Conservation (phyloP, 345 rosid genomes). For the Aquilaria malaccensis region DNA sequence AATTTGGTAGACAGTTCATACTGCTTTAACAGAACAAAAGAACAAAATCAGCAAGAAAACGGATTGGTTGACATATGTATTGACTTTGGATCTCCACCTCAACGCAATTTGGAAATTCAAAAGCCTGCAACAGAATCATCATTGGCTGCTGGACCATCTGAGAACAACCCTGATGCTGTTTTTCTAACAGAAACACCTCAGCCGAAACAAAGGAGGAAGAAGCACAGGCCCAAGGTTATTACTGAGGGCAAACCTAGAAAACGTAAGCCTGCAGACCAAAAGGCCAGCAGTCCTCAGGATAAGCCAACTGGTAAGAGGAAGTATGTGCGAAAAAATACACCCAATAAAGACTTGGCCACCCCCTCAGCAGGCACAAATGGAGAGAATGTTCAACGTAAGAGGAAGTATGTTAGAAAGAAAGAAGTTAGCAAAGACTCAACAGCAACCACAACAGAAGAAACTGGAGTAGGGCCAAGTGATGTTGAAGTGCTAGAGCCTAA, state of each 20-base stretch:
- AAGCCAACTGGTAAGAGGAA: constrained; percentile 48
- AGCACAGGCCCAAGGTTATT: constrained; percentile 79
- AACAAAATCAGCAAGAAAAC: constrained; percentile 17
- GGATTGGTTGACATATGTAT: constrained; percentile 9
- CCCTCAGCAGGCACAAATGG: constrained; percentile 25
- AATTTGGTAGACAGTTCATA: constrained; percentile 8
- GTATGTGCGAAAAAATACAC: constrained; percentile 32
- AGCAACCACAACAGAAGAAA: constrained; percentile 23
- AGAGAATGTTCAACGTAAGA: constrained; percentile 33
- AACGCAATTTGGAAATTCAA: constrained; percentile 15
- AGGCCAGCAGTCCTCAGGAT: constrained; percentile 23
- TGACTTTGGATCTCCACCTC: constrained; percentile 10
- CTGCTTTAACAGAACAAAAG: constrained; percentile 12
- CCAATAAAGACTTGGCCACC: constrained; percentile 17
- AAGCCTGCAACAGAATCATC: constrained; percentile 26
- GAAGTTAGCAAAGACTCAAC: constrained; percentile 21
- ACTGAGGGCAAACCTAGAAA: constrained; percentile 46
- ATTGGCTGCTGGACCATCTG: constrained; percentile 6
- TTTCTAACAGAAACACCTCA: constrained; percentile 48
- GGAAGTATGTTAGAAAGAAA: constrained; percentile 47
- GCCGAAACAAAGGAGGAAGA: constrained; percentile 63
- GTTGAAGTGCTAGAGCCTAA: constrained; percentile 16
- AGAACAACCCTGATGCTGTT: constrained; percentile 27
- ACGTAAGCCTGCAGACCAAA: constrained; percentile 31
- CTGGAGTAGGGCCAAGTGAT: constrained; percentile 17